Conservation (phyloP, 108 stramenopile species). For the Epithemia pelagica region DNA sequence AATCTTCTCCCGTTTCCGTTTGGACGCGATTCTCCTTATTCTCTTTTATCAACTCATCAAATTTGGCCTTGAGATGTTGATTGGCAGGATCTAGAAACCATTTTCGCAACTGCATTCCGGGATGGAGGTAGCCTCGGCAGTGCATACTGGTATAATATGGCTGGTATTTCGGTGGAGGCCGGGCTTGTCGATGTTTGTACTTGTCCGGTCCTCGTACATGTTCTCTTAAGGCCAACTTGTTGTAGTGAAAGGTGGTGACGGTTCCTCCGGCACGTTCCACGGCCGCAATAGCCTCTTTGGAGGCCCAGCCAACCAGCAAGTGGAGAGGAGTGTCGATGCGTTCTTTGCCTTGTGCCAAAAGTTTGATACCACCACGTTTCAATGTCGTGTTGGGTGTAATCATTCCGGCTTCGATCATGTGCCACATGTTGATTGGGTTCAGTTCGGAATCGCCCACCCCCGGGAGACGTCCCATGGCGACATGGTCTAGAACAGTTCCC, state of each 20-base stretch:
- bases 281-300: slow-evolving; percentile 79
- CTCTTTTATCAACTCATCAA: slow-evolving; percentile 22
- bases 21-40: background rate
- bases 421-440: slow-evolving; percentile 81
- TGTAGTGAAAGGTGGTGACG: slow-evolving; percentile 95
- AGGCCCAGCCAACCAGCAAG: slow-evolving; percentile 88
- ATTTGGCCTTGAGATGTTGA: slow-evolving; percentile 19
- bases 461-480: slow-evolving; percentile 91
- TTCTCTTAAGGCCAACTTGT: slow-evolving; percentile 51
- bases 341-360: slow-evolving; percentile 64
- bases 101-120: slow-evolving; percentile 79
- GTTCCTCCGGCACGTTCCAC: slow-evolving; percentile 90
- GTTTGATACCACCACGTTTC: slow-evolving; percentile 84
- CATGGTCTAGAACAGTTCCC: slow-evolving; percentile 79
- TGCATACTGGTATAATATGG: slow-evolving; percentile 89
- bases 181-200: slow-evolving; percentile 84
- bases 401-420: slow-evolving; percentile 84
- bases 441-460: slow-evolving; percentile 16
- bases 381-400: slow-evolving; percentile 49
- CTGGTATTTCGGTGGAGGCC: slow-evolving; percentile 92
- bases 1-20: background rate
- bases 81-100: slow-evolving; percentile 52
- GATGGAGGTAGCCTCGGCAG: slow-evolving; percentile 89
- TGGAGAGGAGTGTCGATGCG: slow-evolving; percentile 57
- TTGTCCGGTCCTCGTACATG: slow-evolving; percentile 87